phyloP scores from a whole-genome alignment of 768 basidiomycete genomes.

The Calocera viscosa region DNA sequence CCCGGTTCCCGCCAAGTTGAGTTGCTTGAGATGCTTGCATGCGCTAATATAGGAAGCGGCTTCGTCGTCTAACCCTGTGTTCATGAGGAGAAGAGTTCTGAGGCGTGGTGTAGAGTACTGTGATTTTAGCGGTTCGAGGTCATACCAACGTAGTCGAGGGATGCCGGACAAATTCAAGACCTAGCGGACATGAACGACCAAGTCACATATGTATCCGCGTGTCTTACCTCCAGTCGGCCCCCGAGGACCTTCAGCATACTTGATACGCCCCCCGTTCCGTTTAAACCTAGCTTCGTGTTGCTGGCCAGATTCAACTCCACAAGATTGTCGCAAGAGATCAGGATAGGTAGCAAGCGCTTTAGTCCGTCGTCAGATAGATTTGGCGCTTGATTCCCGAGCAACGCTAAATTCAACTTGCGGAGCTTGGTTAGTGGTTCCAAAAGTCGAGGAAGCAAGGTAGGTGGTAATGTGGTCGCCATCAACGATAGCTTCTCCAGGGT shows the following conservation, averaged over 20 bases:
- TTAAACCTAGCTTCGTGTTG: slow-evolving; percentile 46
- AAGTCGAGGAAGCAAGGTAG: slow-evolving; percentile 32
- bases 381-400: slow-evolving; percentile 40
- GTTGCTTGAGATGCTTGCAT: slow-evolving; percentile 37
- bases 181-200: slow-evolving; percentile 28
- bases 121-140: slow-evolving; percentile 37
- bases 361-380: slow-evolving; percentile 46
- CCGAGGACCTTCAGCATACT: slow-evolving; percentile 38
- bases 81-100: slow-evolving; percentile 42
- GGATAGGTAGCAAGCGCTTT: slow-evolving; percentile 31
- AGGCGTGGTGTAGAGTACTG: slow-evolving; percentile 24
- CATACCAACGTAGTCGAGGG: slow-evolving; percentile 36
- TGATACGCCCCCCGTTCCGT: slow-evolving; percentile 23
- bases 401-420: slow-evolving; percentile 41
- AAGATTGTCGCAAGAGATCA: slow-evolving; percentile 31
- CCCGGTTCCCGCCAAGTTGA: slow-evolving; percentile 48
- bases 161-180: slow-evolving; percentile 48
- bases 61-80: slow-evolving; percentile 49
- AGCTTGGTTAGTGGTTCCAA: slow-evolving; percentile 34
- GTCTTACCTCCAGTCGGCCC: slow-evolving; percentile 18
- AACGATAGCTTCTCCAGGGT: slow-evolving; percentile 49
- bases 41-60: slow-evolving; percentile 41
- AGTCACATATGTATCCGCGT: background rate
- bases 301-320: slow-evolving; percentile 50
- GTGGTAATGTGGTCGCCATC: slow-evolving; percentile 40